phyloP scores from a whole-genome alignment of 495 filamentous ascomycete genomes.

The Rhypophila decipiens region DNA sequence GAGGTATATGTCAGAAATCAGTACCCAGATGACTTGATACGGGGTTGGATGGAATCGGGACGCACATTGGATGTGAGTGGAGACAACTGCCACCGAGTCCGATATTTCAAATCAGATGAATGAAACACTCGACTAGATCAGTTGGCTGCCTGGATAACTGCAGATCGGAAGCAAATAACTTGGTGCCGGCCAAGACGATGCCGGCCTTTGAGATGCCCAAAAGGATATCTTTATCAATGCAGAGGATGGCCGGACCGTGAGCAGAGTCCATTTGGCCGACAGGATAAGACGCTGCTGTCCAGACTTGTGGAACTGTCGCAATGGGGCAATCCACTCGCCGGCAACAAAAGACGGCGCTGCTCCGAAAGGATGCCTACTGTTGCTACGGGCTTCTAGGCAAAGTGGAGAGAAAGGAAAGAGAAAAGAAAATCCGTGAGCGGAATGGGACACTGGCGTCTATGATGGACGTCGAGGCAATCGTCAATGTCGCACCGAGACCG shows the following conservation, averaged over 20 bases:
- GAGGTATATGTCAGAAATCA: constrained; percentile 7
- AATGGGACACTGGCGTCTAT: not conserved
- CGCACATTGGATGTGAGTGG: constrained; percentile 11
- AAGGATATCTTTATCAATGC: constrained; percentile 7
- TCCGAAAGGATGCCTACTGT: not conserved
- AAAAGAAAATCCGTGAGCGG: not conserved
- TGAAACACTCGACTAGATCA: constrained; percentile 14
- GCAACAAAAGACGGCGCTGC: not conserved
- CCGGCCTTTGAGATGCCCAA: constrained; percentile 6
- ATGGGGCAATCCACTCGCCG: not conserved
- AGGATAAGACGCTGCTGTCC: not conserved
- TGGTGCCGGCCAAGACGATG: constrained; percentile 9
- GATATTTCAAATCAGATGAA: constrained; percentile 19
- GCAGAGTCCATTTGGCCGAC: constrained; percentile 7
- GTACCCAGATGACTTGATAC: not conserved
- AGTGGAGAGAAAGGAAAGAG: not conserved
- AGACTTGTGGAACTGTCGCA: constrained; percentile 1
- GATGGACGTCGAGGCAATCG: constrained; percentile 1
- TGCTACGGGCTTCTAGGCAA: not conserved
- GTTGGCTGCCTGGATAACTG: constrained; percentile 14
- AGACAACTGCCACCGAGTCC: constrained; percentile 3
- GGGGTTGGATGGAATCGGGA: constrained; percentile 2
- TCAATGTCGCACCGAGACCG: constrained; percentile 3
- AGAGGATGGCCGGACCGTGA: not conserved
- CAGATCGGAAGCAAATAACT: constrained; percentile 11